phyloP scores from a whole-genome alignment of 306 rosid genomes.

The Dicorynia guianensis region DNA sequence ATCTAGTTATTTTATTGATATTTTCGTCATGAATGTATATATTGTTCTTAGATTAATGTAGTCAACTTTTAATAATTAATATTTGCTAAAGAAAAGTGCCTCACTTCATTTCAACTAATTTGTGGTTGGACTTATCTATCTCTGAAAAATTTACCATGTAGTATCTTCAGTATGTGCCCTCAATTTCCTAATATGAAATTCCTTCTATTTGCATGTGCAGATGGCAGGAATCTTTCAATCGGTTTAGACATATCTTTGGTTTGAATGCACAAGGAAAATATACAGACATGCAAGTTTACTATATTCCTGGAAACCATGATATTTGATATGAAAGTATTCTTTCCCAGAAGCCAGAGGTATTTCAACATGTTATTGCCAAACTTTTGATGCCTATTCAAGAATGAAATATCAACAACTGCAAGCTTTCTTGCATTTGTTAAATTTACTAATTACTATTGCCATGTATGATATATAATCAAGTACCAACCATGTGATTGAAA shows the following conservation, averaged over 20 bases:
- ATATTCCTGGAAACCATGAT: constrained; percentile 86
- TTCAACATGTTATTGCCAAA: constrained; percentile 19
- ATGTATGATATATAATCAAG: constrained; percentile 13
- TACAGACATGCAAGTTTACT: constrained; percentile 54
- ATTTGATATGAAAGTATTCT: constrained; percentile 70
- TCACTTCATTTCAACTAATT: constrained; percentile 3
- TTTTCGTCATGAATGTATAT: constrained; percentile 6
- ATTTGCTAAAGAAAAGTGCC: not conserved
- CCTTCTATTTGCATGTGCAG: constrained; percentile 53
- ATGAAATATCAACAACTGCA: not conserved
- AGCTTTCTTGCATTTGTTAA: constrained; percentile 14
- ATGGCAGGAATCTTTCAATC: constrained; percentile 77
- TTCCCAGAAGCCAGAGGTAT: constrained; percentile 66
- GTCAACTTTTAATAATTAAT: constrained; percentile 12
- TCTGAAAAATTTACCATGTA: constrained; percentile 21
- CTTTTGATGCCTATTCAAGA: constrained; percentile 27
- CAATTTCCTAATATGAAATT: constrained; percentile 36
- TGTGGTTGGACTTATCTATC: constrained; percentile 18
- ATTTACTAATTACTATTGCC: not conserved
- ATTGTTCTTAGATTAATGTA: constrained; percentile 29
- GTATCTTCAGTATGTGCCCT: constrained; percentile 23
- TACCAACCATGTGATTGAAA: constrained; percentile 22
- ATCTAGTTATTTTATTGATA: constrained; percentile 4
- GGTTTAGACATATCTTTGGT: constrained; percentile 72
- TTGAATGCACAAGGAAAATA: constrained; percentile 58